phyloP scores from a whole-genome alignment of 208 protist species.

The Leishmania aethiopica region DNA sequence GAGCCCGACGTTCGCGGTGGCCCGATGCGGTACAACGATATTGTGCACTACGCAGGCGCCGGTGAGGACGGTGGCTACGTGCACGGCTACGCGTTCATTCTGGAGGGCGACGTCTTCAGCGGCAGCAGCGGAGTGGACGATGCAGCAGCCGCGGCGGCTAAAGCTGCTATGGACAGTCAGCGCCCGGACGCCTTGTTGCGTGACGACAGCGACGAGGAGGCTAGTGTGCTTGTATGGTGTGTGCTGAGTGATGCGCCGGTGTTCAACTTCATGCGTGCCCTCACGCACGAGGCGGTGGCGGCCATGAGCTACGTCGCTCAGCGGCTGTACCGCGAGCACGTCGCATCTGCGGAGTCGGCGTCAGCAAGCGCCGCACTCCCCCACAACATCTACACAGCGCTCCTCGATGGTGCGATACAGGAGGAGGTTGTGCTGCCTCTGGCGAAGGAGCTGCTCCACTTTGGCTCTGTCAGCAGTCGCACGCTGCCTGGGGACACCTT shows the following conservation, averaged over 20 bases:
- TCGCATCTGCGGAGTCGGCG: not conserved
- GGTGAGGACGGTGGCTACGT: slow-evolving; percentile 34
- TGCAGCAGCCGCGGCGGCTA: not conserved
- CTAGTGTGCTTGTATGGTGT: slow-evolving; percentile 40
- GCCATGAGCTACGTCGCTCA: slow-evolving; percentile 32
- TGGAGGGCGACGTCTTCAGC: slow-evolving; percentile 30
- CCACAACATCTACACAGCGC: slow-evolving; percentile 9
- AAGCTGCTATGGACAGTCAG: slow-evolving; percentile 2
- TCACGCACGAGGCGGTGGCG: slow-evolving; percentile 44
- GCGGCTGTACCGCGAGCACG: slow-evolving; percentile 16
- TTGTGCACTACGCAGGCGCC: slow-evolving; percentile 25
- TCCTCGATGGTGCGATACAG: slow-evolving; percentile 21
- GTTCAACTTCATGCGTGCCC: slow-evolving; percentile 55
- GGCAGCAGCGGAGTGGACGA: not conserved
- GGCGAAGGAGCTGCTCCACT: slow-evolving; percentile 20
- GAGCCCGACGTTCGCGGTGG: slow-evolving; percentile 14
- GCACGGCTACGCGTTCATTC: slow-evolving; percentile 52
- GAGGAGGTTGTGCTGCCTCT: slow-evolving; percentile 36
- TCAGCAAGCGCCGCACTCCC: not conserved
- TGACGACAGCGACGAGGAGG: slow-evolving; percentile 18
- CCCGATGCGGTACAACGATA: slow-evolving; percentile 39
- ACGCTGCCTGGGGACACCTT: slow-evolving; percentile 33
- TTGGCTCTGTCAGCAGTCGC: slow-evolving; percentile 20
- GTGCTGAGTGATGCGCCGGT: slow-evolving; percentile 52
- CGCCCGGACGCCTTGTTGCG: not conserved